Conservation (phyloP, 2,329 filamentous ascomycete species). For the Exophiala spinifera region DNA sequence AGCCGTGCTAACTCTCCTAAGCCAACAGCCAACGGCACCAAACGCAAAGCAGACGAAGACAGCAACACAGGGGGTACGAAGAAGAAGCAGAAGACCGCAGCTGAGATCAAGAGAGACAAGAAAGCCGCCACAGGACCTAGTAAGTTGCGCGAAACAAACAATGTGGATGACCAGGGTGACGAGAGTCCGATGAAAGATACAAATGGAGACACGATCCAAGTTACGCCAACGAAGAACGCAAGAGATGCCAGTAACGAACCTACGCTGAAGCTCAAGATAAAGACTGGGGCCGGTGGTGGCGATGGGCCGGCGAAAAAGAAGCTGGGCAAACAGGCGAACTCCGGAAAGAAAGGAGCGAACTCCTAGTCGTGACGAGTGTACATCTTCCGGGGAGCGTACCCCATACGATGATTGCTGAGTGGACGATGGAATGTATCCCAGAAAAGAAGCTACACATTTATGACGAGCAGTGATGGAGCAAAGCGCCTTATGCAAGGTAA, state of each 20-base stretch:
- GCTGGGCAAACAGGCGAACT: constrained; percentile 9
- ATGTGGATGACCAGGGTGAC: constrained; percentile 17
- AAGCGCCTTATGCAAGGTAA: background rate
- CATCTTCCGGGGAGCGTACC: too few relatives aligned
- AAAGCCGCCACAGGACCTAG: constrained; percentile 23
- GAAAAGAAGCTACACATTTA: too few relatives aligned
- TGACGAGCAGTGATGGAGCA: background rate
- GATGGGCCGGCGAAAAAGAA: constrained; percentile 18
- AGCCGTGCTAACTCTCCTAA: constrained; percentile 30
- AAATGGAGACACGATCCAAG: constrained; percentile 26
- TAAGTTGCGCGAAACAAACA: constrained; percentile 27
- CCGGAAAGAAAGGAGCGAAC: constrained; percentile 14
- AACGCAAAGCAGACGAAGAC: constrained; percentile 28
- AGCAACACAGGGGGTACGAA: constrained; percentile 16
- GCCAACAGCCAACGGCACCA: constrained; percentile 24
- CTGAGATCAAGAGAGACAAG: constrained; percentile 24
- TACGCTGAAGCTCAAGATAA: constrained; percentile 28
- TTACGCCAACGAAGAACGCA: constrained; percentile 23
- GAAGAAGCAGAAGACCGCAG: constrained; percentile 27
- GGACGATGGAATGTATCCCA: too few relatives aligned
- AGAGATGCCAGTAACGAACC: constrained; percentile 24
- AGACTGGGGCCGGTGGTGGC: constrained; percentile 5
- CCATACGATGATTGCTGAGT: too few relatives aligned
- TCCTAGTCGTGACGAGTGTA: too few relatives aligned
- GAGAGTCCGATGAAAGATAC: constrained; percentile 25